Base-by-base conservation (phyloP, 768 basidiomycete genomes). In the Tubosaeta sp. region DNA sequence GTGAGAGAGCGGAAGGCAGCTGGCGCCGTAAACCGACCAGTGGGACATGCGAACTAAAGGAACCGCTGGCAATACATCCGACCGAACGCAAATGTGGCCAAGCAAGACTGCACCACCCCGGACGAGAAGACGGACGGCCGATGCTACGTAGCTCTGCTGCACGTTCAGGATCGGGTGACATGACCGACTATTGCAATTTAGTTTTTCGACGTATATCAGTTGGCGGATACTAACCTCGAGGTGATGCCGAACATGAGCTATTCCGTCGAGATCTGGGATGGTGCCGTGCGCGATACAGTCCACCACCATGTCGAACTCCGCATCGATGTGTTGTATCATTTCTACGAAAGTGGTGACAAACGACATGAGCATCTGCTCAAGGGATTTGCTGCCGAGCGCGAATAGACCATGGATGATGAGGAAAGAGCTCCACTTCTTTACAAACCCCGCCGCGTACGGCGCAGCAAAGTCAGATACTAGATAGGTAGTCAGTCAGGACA, bases 331-430 rank as follows among this genome's bases (percentile, higher is more conserved):
- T 4, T 41, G 47, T 16, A 59, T 55, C 47, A 55, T 34, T 12
- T 59, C 57, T 39, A 59, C 46, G 14, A 59, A 55, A 3, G 58
- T 51, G 26, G 16, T 51, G 35, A 59, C 42, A 46, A 59, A 59
- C 10, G 22, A 34, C 43, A 34, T 41, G 19, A 1, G 4, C 25
- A 59, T 57, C 4, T 22, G n/a, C 41, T 53, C 51, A 10, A 60
- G 41, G 25, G 47, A 45, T 41, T 11, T 55, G 44, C 44, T 55
- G 2, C 35, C 22, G 14, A 59, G 12, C 0, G 53, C 38, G 31
- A 54, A 59, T 3, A 59, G 43, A 4, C 32, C 58, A 22, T 51
- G 58, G 10, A 58, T 42, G 2, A 58, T 25, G 48, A 59, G 58
- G 27, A 59, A 59, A 33, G 57, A 42, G 9, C 49, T 31, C 52